Conservation (phyloP, 1,284 basidiomycete genomes). For the Leccinum ponderosum region DNA sequence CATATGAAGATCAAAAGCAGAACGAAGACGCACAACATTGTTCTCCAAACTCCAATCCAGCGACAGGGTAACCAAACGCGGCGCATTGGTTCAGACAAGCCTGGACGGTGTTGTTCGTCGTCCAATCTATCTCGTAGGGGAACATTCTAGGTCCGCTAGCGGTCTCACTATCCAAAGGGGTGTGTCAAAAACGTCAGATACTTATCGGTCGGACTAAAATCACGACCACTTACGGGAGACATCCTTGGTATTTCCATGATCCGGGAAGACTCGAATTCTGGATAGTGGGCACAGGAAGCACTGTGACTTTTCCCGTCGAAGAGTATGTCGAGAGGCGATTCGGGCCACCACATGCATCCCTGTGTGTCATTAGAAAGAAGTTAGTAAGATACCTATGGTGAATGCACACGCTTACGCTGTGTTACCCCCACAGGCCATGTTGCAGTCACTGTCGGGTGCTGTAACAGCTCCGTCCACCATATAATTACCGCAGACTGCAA, state of each 20-base stretch:
- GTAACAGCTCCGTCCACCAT: conserved; percentile 57
- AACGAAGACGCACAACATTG: conserved; percentile 60
- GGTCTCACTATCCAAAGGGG: conserved; percentile 33
- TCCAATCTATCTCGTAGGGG: conserved; percentile 58
- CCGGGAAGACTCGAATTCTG: conserved; percentile 59
- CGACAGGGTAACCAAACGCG: conserved; percentile 63
- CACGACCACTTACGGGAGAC: conserved; percentile 51
- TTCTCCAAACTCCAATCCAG: conserved; percentile 58
- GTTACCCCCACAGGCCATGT: conserved; percentile 67
- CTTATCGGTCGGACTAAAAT: background rate
- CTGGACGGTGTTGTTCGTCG: conserved; percentile 59
- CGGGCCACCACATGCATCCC: conserved; percentile 69
- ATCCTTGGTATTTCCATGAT: conserved; percentile 64
- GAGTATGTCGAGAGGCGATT: conserved; percentile 72
- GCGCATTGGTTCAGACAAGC: conserved; percentile 65
- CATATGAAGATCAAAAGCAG: background rate
- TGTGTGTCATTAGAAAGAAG: conserved; percentile 22
- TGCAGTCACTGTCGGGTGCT: conserved; percentile 54
- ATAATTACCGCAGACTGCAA: conserved; percentile 61
- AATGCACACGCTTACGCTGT: conserved; percentile 46
- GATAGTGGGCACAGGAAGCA: conserved; percentile 57
- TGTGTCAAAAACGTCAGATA: background rate
- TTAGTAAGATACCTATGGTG: background rate
- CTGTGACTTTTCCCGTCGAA: conserved; percentile 48
- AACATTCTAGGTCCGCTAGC: conserved; percentile 44